Base-by-base conservation (phyloP, 108 stramenopile genomes). In the Nitzschia palea region DNA sequence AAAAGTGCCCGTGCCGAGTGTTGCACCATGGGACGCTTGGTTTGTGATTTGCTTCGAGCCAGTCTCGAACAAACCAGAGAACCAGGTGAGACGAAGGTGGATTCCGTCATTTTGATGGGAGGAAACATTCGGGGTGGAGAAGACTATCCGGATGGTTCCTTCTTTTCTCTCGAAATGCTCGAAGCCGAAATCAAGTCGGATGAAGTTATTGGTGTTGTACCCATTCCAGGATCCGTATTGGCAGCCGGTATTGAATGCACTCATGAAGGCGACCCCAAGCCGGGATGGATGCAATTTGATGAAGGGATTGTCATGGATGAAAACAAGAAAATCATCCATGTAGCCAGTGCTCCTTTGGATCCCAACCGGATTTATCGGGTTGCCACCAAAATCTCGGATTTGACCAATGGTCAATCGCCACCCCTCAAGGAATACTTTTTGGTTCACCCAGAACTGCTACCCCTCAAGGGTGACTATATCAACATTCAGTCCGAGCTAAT, bases 211-310 rank as follows among this genome's bases (percentile, higher is more conserved):
- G 74, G 47, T 17, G 74, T 83, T 17, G 80, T 77, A 59, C 33
- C 42, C 2, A 81, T 81, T 71, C 80, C 80, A 5, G 80, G 80
- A 26, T 81, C 71, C 65, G 25, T 81, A 18, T 47, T 81, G 45
- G 75, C 75, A 10, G 62, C 60, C 27, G 80, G 80, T 25, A 53
- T 77, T 36, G 48, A 40, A 34, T 76, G 55, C 9, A 78, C 81
- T 2, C 81, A 82, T 68, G 45, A 77, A 14, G 81, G 81, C 2
- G 81, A 82, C 59, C 81, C 81, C 4, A 78, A 78, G 27, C 81
- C 81, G 0, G 81, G 81, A 29, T 82, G 81, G 81, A 78, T 82
- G 68, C 81, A 82, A 43, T 75, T 78, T 44, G 81, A 82, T 62
- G 67, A 64, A 18, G 81, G 77, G 3, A 54, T 82, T 4, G 25